phyloP scores from a whole-genome alignment of 2,329 filamentous ascomycete species.

The Basipetospora chlamydospora region DNA sequence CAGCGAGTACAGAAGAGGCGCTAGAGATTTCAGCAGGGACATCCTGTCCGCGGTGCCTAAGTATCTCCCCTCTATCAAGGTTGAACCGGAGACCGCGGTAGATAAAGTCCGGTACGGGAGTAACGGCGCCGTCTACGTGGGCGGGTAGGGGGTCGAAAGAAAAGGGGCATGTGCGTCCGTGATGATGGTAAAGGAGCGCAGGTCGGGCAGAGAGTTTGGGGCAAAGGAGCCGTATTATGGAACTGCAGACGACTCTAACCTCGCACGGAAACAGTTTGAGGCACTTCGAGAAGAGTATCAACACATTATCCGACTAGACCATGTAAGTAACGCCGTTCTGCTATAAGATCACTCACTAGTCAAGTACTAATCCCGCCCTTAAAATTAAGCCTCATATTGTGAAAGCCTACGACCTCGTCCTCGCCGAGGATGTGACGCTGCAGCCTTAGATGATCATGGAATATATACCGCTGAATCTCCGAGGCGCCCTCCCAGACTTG shows the following conservation, averaged over 20 bases:
- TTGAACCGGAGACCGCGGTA: not conserved
- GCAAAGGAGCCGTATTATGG: conserved; percentile 7
- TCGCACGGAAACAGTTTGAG: conserved; percentile 6
- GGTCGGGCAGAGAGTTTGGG: conserved; percentile 5
- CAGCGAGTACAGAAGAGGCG: not conserved
- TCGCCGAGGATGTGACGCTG: conserved; percentile 6
- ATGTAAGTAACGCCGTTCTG: conserved; percentile 4
- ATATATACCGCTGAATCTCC: conserved; percentile 6
- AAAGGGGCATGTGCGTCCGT: conserved; percentile 6
- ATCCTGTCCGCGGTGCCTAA: not conserved
- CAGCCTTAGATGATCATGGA: conserved; percentile 8
- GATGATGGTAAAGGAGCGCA: conserved; percentile 4
- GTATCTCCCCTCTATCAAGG: not conserved
- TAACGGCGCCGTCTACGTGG: not conserved
- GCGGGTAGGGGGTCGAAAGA: not conserved
- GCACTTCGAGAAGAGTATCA: conserved; percentile 5
- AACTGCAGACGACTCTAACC: conserved; percentile 4
- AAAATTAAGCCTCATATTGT: conserved; percentile 7
- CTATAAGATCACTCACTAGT: not conserved
- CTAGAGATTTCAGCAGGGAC: not conserved
- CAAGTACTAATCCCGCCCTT: not conserved
- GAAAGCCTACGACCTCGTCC: conserved; percentile 5
- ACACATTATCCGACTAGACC: conserved; percentile 5
- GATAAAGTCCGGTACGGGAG: not conserved
- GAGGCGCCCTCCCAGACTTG: conserved; percentile 1